Base-by-base conservation (phyloP, 2,329 filamentous ascomycete genomes). In the Bipolaris cookei region DNA sequence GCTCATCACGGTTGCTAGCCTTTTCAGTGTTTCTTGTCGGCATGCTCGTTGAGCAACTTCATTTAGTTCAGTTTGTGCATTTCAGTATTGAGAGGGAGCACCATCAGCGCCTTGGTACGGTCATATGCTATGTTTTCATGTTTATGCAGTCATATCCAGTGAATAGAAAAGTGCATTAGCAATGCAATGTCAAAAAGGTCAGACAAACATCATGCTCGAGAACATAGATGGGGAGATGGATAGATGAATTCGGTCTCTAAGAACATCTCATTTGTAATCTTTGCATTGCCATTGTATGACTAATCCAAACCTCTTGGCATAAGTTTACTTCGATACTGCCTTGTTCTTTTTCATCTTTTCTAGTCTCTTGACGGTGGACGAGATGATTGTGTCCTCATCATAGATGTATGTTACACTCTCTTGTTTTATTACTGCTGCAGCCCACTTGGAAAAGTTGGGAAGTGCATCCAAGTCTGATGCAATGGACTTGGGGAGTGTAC, bases 381-480 rank as follows among this genome's bases (percentile, higher is more conserved):
- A 21, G 14, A 76, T n/a, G 2, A 66, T 52, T 1, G 18, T 43
- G 41, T 69, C 64, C 58, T 76, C 74, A 35, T 77, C 58, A 65
- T 66, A 77, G 37, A 76, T 70, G 32, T 72, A 73, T 6, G 80
- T 86, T 14, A 94, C 89, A 64, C 87, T 92, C 14, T 87, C 84
- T 54, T 90, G 83, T 56, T 80, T 79, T 4, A 82, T 74, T 2
- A 89, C 83, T 1, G 81, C 83, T 56, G 85, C 77, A 0, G 84
- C 85, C 90, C 90, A 93, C 62, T 83, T 85, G 69, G 82, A 82
- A 71, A 90, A 91, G 54, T 83, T 84, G 1, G 90, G 90, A n/a
- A 88, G 77, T 54, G 80, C 80, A 56, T 83, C 74, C 55, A 88
- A 76, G 18, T 77, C 79, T 46, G 76, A 71, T 44, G 76, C 69